phyloP scores from a whole-genome alignment of 2,329 filamentous ascomycete genomes.

The Penicillium polonicum region DNA sequence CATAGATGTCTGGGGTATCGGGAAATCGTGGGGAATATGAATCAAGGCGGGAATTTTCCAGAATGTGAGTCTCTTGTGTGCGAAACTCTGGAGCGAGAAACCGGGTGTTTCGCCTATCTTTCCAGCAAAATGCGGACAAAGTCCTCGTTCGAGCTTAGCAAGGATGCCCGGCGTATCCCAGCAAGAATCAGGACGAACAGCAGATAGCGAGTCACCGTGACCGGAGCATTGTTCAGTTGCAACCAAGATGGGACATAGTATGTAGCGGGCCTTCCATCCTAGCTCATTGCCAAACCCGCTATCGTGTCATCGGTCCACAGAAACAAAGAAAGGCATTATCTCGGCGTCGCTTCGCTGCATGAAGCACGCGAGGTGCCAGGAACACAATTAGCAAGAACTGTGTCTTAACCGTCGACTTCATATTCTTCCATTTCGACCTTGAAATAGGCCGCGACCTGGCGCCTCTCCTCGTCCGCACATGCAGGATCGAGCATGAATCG shows the following conservation, averaged over 20 bases:
- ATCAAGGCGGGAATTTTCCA: neutral
- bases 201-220: neutral
- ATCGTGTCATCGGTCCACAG: no score
- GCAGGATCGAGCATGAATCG: slow-evolving; percentile 85
- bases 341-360: neutral
- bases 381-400: neutral
- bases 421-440: slow-evolving; percentile 72
- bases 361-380: neutral
- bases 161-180: neutral
- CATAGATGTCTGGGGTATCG: slow-evolving; percentile 10
- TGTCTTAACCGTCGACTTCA: slow-evolving; percentile 38
- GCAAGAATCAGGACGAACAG: neutral
- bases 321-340: neutral
- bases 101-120: neutral
- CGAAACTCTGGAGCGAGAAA: neutral
- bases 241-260: neutral
- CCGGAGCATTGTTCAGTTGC: neutral
- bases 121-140: neutral
- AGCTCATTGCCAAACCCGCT: neutral
- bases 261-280: neutral
- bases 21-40: neutral
- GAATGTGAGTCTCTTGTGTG: neutral
- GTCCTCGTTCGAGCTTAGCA: neutral
- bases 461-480: slow-evolving; percentile 69
- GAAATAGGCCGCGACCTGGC: slow-evolving; percentile 66